Base-by-base conservation (phyloP, 75 land plant genomes). In the Pinus tabuliformis region DNA sequence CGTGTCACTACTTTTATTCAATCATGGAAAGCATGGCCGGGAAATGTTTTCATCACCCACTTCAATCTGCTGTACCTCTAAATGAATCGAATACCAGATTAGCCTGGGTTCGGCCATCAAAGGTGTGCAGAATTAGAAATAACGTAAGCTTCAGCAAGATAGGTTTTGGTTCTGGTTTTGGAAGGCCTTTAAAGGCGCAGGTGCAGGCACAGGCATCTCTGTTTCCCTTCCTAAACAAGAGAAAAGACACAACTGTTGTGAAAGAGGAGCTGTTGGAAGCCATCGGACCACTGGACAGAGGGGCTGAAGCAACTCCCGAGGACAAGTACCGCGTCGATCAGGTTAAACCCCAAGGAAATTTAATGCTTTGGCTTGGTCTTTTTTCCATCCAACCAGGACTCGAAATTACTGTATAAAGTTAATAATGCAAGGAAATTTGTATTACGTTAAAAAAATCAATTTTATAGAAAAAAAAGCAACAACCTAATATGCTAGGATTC, bases 221-320 rank as follows among this genome's bases (percentile, higher is more conserved):
- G 74, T 83, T 83, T 74, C 81, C 90, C 2, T 91, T 93, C 63
- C 70, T 86, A 28, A 73, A 73, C 74, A 85, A 75, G 60, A 90
- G 77, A 73, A 92, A 91, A 59, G 87, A 89, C 77, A 85, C 66
- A 52, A 83, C 84, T 52, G 68, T 61, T 16, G 79, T 89, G 65
- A 96, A 96, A 78, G 77, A 86, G 77, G 94, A 96, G 85, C 90
- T 96, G 37, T 78, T 96, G 59, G 84, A 86, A 18, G 91, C 95
- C 45, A 96, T 96, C 63, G 85, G 73, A 3, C 91, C 91, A 1
- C 90, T 96, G 58, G 93, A 92, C 72, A 88, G 97, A 37, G 99
- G 99, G 6, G 97, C 97, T 13, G 89, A 86, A 12, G 99, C 99
- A 62, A 68, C 91, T 16, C 81, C 84, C 3, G 99, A 96, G 9